Evolutionary conservation across 257 asterid genomes (phyloP), one percentile per base, ranked within the genome.

Genomic region (Echites panduratus): DNA sequence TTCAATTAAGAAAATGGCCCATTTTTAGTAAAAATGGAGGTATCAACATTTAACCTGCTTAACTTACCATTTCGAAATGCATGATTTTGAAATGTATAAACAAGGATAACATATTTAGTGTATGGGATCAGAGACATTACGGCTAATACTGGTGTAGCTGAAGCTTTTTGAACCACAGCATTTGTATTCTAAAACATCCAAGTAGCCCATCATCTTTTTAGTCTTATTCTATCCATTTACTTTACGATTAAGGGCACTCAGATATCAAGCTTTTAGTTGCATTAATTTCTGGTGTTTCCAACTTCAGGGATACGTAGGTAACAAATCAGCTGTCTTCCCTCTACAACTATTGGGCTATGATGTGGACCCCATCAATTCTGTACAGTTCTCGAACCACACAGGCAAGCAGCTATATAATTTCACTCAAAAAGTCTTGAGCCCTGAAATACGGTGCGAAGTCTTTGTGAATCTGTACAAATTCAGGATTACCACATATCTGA

Each of bases 361-460:
- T 50, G 99, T 92, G 73, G 99, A 95, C 79, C 97, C 96, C 20
- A 89, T 95, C 77, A 92, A 95, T 79, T 95, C 99, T 32, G 99
- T 95, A 20, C 98, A 95, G 82, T 95, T 95, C 87, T 95, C 99
- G 40, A 95, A 95, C 85, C 98, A 95, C 86, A 95, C 99, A 86
- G 99, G 99, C 89, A 92, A 92, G 92, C 86, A 80, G 85, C 86
- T 90, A 73, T 75, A 73, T 74, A 76, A 72, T 80, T 89, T 83
- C 77, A 45, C 76, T 81, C 77, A 76, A 77, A 71, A 79, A 73
- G 73, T 80, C 82, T 48, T 80, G 82, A 80, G 70, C 82, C 79
- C 83, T 76, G 78, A 79, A 82, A 70, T 81, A 73, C 32, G 78
- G 86, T 78, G 86, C 75, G 78, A 81, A 78, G 82, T 77, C 84